A percentile compares a stretch with the other conserved stretches of the same genome.
Conservation (phyloP, 805 yeast genomes). For the Lachancea quebecensis region DNA sequence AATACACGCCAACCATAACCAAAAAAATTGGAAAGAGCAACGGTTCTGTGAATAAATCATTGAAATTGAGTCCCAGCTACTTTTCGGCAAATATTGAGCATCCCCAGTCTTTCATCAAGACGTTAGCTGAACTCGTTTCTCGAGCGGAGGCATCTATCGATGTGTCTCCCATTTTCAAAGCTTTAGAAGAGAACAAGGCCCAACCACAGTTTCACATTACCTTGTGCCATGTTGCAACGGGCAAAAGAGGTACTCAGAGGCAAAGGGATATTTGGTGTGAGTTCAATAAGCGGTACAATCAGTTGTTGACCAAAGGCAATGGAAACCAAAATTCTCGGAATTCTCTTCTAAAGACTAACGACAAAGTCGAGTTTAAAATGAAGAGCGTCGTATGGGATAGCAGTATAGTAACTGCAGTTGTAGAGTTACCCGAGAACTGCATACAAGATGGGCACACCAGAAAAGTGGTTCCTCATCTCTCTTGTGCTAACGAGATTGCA, state of each 20-base stretch:
- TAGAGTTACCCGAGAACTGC: conserved; percentile 4
- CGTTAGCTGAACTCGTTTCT: conserved; percentile 2
- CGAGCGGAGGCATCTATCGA: conserved; percentile 3
- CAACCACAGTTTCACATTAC: conserved; percentile 64
- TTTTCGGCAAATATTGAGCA: conserved; percentile 38
- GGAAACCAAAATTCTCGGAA: not conserved
- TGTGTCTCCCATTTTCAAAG: not conserved
- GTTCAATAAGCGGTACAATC: conserved; percentile 19
- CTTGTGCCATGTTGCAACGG: conserved; percentile 41
- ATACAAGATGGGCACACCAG: conserved; percentile 11
- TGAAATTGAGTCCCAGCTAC: conserved; percentile 35
- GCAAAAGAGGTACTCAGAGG: conserved; percentile 24
- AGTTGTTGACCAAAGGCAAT: conserved; percentile 7
- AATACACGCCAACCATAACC: conserved; percentile 46
- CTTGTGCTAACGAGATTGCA: conserved; percentile 39
- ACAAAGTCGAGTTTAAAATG: conserved; percentile 37
- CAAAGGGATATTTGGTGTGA: conserved; percentile 27
- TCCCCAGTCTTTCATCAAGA: conserved; percentile 12
- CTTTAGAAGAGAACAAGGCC: conserved; percentile 29
- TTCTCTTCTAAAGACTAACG: conserved; percentile 13
- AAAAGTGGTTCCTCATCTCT: conserved; percentile 14
- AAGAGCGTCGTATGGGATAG: conserved; percentile 43
- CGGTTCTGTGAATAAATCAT: conserved; percentile 7
- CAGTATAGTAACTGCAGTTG: conserved; percentile 32
- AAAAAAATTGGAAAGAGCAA: conserved; percentile 28